Percentiles rank a stretch among this genome's conserved stretches.
These are phyloP conservation scores for Zangia roseola DNA, from an alignment of 768 basidiomycete genomes.

Conservation along the genomic window DNA sequence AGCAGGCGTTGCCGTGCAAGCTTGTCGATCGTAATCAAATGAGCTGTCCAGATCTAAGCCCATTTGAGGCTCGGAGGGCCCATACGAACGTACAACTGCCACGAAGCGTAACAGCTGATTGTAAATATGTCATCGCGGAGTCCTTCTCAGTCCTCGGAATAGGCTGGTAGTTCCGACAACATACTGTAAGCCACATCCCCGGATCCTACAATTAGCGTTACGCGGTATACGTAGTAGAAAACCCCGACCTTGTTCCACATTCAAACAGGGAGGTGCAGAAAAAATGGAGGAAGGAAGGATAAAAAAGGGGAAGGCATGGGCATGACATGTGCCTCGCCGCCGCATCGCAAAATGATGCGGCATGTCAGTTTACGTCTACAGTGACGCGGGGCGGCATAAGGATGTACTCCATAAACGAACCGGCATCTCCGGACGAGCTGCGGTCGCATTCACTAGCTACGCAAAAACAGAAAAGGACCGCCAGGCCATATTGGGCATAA, in stretches of 20 bases:
- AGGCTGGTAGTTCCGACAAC: slow-evolving; percentile 11
- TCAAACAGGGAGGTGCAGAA: neutral
- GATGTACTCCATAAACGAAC: slow-evolving; percentile 8
- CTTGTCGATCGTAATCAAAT: slow-evolving; percentile 25
- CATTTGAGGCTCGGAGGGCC: slow-evolving; percentile 11
- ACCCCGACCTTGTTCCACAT: neutral
- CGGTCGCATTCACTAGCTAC: slow-evolving; percentile 11
- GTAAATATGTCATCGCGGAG: slow-evolving; percentile 23
- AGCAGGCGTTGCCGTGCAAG: neutral
- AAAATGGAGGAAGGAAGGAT: neutral
- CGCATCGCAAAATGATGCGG: slow-evolving; percentile 20
- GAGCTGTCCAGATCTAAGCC: slow-evolving; percentile 18
- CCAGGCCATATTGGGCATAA: slow-evolving; percentile 8
- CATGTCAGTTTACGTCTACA: slow-evolving; percentile 27
- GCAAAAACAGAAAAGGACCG: neutral
- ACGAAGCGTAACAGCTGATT: slow-evolving; percentile 11
- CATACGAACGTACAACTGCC: slow-evolving; percentile 17
- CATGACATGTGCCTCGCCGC: slow-evolving; percentile 17
- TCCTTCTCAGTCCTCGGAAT: slow-evolving; percentile 4
- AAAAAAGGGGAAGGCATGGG: neutral
- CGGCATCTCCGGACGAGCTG: slow-evolving; percentile 7
- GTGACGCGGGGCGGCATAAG: slow-evolving; percentile 12
- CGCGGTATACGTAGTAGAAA: neutral
- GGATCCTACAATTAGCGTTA: slow-evolving; percentile 8
- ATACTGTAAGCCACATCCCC: slow-evolving; percentile 6